phyloP scores from a whole-genome alignment of 805 yeast genomes.

The Saturnispora silvae region DNA sequence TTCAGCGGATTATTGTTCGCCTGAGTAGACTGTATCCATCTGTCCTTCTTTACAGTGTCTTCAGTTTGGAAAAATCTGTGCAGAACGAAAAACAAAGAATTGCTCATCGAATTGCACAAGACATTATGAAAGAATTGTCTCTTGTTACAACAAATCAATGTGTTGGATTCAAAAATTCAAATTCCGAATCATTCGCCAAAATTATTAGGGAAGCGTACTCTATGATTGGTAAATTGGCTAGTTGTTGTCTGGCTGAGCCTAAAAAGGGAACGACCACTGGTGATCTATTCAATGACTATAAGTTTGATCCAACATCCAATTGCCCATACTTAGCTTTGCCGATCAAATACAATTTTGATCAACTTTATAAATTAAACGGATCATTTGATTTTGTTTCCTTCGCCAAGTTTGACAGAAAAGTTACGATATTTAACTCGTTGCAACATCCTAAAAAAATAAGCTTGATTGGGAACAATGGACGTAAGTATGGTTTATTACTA shows the following conservation, averaged over 20 bases:
- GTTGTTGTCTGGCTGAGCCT: constrained; percentile 1
- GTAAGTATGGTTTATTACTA: constrained; percentile 63
- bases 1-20: constrained; percentile 46
- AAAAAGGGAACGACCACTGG: not conserved
- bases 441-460: constrained; percentile 78
- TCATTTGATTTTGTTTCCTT: constrained; percentile 34
- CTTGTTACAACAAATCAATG: constrained; percentile 7
- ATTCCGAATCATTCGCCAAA: constrained; percentile 28
- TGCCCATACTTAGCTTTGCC: constrained; percentile 57
- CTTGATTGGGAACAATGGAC: constrained; percentile 69
- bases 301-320: constrained; percentile 23
- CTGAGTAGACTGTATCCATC: constrained; percentile 62
- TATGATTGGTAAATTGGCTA: constrained; percentile 2
- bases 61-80: constrained; percentile 57
- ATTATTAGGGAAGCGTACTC: constrained; percentile 21
- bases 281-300: constrained; percentile 30
- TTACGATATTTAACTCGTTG: constrained; percentile 65
- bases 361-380: constrained; percentile 37
- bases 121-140: constrained; percentile 30
- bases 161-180: constrained; percentile 6
- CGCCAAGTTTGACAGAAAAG: constrained; percentile 53
- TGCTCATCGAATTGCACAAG: constrained; percentile 32
- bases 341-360: constrained; percentile 56
- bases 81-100: constrained; percentile 34
- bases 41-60: constrained; percentile 77